Conservation (phyloP, 1,139 yeast species). For the Pichia sp. region DNA sequence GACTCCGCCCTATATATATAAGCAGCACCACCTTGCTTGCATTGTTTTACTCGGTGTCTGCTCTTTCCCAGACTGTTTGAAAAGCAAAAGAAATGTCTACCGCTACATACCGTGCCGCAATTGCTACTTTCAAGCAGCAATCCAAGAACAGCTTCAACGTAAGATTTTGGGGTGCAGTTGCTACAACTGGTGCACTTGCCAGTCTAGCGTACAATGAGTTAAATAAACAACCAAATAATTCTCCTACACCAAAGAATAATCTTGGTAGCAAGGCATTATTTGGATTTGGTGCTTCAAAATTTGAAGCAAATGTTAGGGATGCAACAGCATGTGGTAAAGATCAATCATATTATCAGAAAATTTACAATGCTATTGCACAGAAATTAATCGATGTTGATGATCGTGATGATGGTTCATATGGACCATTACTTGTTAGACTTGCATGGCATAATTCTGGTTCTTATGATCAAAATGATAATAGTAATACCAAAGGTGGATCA, state of each 20-base stretch:
- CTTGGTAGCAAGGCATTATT: conserved; percentile 15
- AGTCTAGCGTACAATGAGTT: conserved; percentile 15
- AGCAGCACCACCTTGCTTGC: no score
- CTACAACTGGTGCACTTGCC: conserved; percentile 18
- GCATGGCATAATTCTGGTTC: conserved; percentile 74
- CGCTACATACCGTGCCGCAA: conserved; percentile 3
- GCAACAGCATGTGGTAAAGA: conserved; percentile 27
- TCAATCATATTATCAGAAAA: conserved; percentile 58
- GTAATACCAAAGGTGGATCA: conserved; percentile 59
- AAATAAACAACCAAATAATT: conserved; percentile 10
- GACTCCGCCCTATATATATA: no score
- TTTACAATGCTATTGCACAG: conserved; percentile 73
- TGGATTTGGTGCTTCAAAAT: conserved; percentile 21
- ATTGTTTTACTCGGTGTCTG: no score
- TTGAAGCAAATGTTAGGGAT: conserved; percentile 22
- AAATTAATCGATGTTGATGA: conserved; percentile 73
- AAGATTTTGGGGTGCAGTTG: conserved; percentile 8
- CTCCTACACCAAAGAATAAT: conserved; percentile 10
- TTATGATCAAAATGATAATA: conserved; percentile 46
- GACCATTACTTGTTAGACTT: conserved; percentile 55
- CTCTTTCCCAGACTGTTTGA: no score
- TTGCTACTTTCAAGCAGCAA: background rate
- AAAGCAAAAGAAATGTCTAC: conserved; percentile 1
- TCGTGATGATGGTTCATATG: conserved; percentile 61
- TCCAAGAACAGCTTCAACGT: conserved; percentile 1